These are phyloP conservation scores for Claviceps digitariae DNA, from an alignment of 2,329 filamentous ascomycete species.

Conservation along the genomic window DNA sequence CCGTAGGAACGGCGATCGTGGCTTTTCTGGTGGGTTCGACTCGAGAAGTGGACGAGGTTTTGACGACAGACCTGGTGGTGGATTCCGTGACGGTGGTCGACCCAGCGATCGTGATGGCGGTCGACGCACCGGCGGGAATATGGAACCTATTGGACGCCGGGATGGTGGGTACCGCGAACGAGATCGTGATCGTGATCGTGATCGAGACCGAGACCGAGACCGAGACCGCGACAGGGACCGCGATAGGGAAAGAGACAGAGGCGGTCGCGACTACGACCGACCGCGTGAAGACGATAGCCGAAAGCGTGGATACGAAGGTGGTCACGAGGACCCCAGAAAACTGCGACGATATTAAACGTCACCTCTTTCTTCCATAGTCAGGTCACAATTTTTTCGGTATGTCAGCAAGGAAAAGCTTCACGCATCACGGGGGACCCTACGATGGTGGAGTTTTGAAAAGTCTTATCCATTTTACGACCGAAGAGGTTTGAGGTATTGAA, in stretches of 20 bases:
- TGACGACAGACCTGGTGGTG: conserved; percentile 41
- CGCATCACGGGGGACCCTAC: neutral
- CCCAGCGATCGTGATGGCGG: conserved; percentile 17
- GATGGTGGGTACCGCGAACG: conserved; percentile 41
- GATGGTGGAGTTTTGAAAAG: neutral
- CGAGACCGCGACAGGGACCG: conserved; percentile 23
- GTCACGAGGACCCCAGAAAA: conserved; percentile 65
- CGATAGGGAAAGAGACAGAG: conserved; percentile 17
- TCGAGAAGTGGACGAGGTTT: conserved; percentile 40
- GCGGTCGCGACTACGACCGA: conserved; percentile 32
- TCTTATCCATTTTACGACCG: neutral
- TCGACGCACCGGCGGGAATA: conserved; percentile 60
- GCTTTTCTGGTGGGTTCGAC: conserved; percentile 37
- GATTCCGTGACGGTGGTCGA: conserved; percentile 29
- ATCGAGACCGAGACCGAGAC: conserved; percentile 34
- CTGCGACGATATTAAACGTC: conserved; percentile 44
- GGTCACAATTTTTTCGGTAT: neutral
- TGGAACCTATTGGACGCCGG: conserved; percentile 63
- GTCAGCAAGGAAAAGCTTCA: neutral
- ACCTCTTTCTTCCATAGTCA: neutral
- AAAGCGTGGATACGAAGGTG: conserved; percentile 62
- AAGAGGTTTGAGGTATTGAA: neutral
- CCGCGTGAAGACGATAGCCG: conserved; percentile 44
- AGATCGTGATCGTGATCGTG: conserved; percentile 43
- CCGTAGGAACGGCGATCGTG: conserved; percentile 27